A percentile compares a stretch with the other conserved stretches of the same genome.
Evolutionary conservation across 2,329 filamentous ascomycete species (phyloP).

Genomic region (Verticillium longisporum): DNA sequence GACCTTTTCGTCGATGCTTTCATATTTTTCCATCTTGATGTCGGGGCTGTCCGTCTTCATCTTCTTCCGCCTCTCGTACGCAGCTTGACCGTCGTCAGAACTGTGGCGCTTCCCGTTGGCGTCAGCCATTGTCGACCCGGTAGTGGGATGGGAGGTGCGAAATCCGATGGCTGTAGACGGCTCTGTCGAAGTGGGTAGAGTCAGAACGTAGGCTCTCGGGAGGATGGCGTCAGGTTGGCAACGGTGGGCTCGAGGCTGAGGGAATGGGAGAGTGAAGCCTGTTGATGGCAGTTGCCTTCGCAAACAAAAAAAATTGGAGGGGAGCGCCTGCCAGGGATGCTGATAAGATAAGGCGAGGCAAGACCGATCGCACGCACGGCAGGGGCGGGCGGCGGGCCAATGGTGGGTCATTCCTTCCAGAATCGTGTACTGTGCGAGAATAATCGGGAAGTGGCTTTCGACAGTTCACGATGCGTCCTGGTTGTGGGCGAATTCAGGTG

Average conservation of each 20-base stretch:
- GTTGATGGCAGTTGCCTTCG: background rate
- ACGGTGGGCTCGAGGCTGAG: background rate
- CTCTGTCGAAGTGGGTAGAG: background rate
- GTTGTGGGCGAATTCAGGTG: too few species aligned
- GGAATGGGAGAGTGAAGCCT: background rate
- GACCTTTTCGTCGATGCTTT: conserved; percentile 17
- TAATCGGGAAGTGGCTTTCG: too few species aligned
- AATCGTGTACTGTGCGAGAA: background rate
- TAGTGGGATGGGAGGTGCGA: background rate
- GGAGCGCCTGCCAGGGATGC: background rate
- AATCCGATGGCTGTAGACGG: background rate
- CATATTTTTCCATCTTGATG: conserved; percentile 14
- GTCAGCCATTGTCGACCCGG: conserved; percentile 29
- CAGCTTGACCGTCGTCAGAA: conserved; percentile 32
- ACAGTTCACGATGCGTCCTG: too few species aligned
- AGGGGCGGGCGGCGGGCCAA: background rate
- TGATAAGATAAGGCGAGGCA: background rate
- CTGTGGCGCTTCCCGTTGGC: conserved; percentile 35
- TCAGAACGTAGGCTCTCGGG: background rate
- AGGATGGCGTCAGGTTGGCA: background rate
- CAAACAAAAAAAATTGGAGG: background rate
- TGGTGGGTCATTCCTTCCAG: background rate
- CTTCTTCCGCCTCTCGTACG: conserved; percentile 30
- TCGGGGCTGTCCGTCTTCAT: conserved; percentile 23
- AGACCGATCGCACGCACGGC: too few species aligned